phyloP scores from a whole-genome alignment of 2,329 filamentous ascomycete genomes.

The Trichoderma oligosporum region DNA sequence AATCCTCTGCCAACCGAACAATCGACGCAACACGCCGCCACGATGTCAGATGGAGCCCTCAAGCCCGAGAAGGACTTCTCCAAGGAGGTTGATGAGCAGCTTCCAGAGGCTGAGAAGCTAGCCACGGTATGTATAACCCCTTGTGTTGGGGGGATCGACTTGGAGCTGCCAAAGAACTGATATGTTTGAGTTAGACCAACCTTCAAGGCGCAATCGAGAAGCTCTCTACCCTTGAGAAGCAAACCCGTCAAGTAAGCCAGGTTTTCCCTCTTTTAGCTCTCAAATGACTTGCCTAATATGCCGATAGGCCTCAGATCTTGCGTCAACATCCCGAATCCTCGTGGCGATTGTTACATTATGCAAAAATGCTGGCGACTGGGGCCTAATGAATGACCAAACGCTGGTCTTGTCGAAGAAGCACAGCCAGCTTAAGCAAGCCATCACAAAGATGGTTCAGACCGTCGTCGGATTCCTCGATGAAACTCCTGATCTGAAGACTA shows the following conservation, averaged over 20 bases:
- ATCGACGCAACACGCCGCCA: constrained; percentile 21
- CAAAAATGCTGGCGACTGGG: constrained; percentile 91
- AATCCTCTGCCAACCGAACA: not conserved
- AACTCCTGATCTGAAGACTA: constrained; percentile 79
- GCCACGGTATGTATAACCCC: constrained; percentile 72
- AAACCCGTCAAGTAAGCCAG: constrained; percentile 78
- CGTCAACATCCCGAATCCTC: constrained; percentile 86
- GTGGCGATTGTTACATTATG: constrained; percentile 88
- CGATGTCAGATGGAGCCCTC: constrained; percentile 76
- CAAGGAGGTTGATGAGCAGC: constrained; percentile 88
- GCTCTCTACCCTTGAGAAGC: constrained; percentile 87
- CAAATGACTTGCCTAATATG: constrained; percentile 22
- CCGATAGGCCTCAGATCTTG: constrained; percentile 84
- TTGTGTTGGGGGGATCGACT: not conserved
- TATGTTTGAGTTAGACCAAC: constrained; percentile 55
- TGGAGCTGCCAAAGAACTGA: constrained; percentile 19
- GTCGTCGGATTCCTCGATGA: constrained; percentile 89
- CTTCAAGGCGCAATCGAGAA: constrained; percentile 89
- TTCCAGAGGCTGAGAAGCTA: constrained; percentile 85
- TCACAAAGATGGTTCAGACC: constrained; percentile 97
- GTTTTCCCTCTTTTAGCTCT: constrained; percentile 19
- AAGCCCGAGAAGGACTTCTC: constrained; percentile 99
- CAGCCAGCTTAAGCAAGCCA: constrained; percentile 98
- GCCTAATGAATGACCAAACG: constrained; percentile 92
- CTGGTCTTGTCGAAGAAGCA: constrained; percentile 97